phyloP scores from a whole-genome alignment of 2,329 filamentous ascomycete genomes.

The Penicillium sp. region DNA sequence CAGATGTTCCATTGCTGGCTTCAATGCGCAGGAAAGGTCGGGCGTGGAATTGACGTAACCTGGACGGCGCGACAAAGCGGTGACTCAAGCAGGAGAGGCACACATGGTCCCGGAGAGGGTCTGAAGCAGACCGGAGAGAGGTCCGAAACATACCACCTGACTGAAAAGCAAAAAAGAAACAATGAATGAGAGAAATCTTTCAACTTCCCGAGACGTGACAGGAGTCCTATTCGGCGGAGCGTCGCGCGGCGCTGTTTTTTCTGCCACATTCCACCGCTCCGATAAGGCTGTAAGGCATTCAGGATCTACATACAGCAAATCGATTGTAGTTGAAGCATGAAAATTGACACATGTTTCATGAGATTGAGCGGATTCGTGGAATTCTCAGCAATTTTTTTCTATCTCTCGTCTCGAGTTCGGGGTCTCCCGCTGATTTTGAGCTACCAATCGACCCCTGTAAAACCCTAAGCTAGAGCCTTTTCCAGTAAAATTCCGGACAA shows the following conservation, averaged over 20 bases:
- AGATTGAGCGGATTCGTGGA: not conserved
- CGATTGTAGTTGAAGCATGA: not conserved
- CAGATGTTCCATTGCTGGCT: slow-evolving; percentile 1
- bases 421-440: not conserved
- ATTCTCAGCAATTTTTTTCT: too few relatives aligned
- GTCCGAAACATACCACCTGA: slow-evolving; percentile 35
- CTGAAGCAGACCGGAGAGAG: slow-evolving; percentile 37
- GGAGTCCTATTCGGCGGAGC: not conserved
- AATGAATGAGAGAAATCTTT: not conserved
- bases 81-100: slow-evolving; percentile 35
- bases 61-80: slow-evolving; percentile 22
- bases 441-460: not conserved
- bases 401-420: too few relatives aligned
- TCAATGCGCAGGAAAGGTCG: slow-evolving; percentile 17
- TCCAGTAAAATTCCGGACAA: not conserved
- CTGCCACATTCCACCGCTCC: slow-evolving; percentile 15
- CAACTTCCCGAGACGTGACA: not conserved
- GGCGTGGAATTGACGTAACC: slow-evolving; percentile 27
- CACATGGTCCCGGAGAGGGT: slow-evolving; percentile 35
- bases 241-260: slow-evolving; percentile 14
- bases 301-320: not conserved
- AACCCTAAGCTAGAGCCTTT: not conserved
- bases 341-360: not conserved
- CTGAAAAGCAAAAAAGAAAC: not conserved
- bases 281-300: not conserved